phyloP scores from a whole-genome alignment of 345 rosid species.

The Orychophragmus violaceus region DNA sequence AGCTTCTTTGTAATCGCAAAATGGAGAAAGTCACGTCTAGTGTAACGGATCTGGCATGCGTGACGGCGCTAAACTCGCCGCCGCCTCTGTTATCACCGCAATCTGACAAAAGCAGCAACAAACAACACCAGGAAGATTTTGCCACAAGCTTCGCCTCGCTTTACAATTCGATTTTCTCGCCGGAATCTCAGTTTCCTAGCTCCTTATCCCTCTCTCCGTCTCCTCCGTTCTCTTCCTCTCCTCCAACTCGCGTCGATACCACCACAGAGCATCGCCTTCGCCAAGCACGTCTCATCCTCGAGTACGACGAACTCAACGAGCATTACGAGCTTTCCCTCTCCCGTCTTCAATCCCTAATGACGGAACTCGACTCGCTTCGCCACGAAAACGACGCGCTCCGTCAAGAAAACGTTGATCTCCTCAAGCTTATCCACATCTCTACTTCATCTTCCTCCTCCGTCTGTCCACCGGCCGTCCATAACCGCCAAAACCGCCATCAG shows the following conservation, averaged over 20 bases:
- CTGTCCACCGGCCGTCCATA: conserved; percentile 35
- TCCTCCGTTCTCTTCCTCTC: conserved; percentile 41
- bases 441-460: conserved; percentile 30
- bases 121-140: conserved; percentile 33
- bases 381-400: conserved; percentile 60
- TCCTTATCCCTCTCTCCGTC: conserved; percentile 48
- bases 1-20: conserved; percentile 5
- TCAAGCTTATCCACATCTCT: conserved; percentile 46
- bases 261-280: conserved; percentile 57
- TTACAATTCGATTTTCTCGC: conserved; percentile 63
- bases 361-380: conserved; percentile 55
- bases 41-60: conserved; percentile 30
- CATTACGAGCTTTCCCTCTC: conserved; percentile 56
- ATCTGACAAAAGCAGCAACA: conserved; percentile 20
- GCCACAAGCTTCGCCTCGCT: conserved; percentile 48
- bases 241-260: conserved; percentile 24
- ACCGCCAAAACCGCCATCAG: conserved; percentile 34
- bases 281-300: conserved; percentile 66
- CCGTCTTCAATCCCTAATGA: conserved; percentile 45
- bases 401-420: conserved; percentile 51
- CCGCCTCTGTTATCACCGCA: conserved; percentile 31
- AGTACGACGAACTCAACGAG: conserved; percentile 59
- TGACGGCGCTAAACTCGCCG: conserved; percentile 20
- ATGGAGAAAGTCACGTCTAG: conserved; percentile 40
- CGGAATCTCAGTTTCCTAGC: conserved; percentile 40